Percentiles rank a stretch among this genome's conserved stretches.
Evolutionary conservation across 1,284 basidiomycete genomes (phyloP).

Genomic region (Porodaedalea pini): DNA sequence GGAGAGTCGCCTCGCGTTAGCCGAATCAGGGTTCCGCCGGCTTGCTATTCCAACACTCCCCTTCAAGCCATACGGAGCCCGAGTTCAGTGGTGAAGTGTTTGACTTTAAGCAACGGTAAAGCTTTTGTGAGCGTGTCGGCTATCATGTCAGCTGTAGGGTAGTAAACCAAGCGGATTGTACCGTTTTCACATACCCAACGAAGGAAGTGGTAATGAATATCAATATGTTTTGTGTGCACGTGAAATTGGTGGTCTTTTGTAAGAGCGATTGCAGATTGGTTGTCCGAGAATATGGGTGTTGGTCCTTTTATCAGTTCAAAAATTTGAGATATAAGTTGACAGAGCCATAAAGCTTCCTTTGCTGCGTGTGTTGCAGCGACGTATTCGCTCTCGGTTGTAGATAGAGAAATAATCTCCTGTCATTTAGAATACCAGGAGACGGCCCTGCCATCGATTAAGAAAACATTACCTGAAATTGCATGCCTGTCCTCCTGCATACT

Average conservation of each 20-base stretch:
- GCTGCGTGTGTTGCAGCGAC: slow-evolving; percentile 21
- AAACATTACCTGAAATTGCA: slow-evolving; percentile 23
- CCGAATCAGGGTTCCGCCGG: too few species aligned
- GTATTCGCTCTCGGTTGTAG: slow-evolving; percentile 21
- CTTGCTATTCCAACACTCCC: slow-evolving; percentile 16
- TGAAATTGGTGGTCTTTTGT: slow-evolving; percentile 29
- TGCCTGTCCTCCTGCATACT: slow-evolving; percentile 18
- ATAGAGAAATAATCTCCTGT: slow-evolving; percentile 21
- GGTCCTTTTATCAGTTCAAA: slow-evolving; percentile 1
- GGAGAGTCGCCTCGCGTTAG: too few species aligned
- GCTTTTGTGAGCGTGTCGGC: slow-evolving; percentile 25
- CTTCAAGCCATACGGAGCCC: slow-evolving; percentile 16
- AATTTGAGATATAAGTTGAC: slow-evolving; percentile 22
- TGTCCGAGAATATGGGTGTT: slow-evolving; percentile 27
- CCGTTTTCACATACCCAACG: slow-evolving; percentile 22
- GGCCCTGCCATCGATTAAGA: slow-evolving; percentile 14
- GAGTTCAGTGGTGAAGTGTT: not conserved
- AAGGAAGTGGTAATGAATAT: slow-evolving; percentile 29
- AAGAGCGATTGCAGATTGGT: slow-evolving; percentile 28
- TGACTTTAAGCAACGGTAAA: slow-evolving; percentile 9
- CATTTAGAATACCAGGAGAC: slow-evolving; percentile 24
- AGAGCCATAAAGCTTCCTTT: slow-evolving; percentile 27
- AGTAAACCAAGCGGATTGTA: slow-evolving; percentile 18
- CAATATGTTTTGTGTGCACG: slow-evolving; percentile 34
- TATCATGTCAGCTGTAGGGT: slow-evolving; percentile 19